Evolutionary conservation across 2,329 filamentous ascomycete genomes (phyloP).

Genomic region (Aspergillus ibericus): DNA sequence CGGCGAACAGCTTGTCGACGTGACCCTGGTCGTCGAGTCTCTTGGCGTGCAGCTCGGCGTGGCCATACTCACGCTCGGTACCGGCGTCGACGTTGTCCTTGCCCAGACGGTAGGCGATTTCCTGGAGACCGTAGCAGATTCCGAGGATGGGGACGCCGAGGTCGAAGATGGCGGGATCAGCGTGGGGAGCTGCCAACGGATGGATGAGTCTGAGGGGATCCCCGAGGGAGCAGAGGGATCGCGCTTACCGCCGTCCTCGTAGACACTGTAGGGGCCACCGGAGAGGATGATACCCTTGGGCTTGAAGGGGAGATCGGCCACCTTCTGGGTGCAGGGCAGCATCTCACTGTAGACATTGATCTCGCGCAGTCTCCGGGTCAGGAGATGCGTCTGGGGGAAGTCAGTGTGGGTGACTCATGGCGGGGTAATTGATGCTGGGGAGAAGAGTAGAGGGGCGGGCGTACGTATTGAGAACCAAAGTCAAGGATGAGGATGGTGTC

Average conservation of each 20-base stretch:
- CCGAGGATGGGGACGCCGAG: constrained; percentile 63
- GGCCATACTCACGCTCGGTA: constrained; percentile 69
- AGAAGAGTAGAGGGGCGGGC: not conserved
- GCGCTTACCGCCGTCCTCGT: constrained; percentile 59
- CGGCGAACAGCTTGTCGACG: constrained; percentile 76
- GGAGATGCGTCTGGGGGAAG: constrained; percentile 16
- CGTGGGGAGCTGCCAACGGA: constrained; percentile 62
- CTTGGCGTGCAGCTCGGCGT: constrained; percentile 65
- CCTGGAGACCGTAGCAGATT: constrained; percentile 67
- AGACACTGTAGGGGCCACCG: constrained; percentile 71
- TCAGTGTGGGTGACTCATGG: constrained; percentile 1
- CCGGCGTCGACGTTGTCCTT: constrained; percentile 68
- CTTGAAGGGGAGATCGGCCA: constrained; percentile 72
- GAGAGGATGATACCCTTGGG: constrained; percentile 68
- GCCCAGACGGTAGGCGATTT: constrained; percentile 70
- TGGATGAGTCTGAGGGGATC: not conserved
- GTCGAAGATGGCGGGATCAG: constrained; percentile 79
- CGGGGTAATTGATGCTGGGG: not conserved
- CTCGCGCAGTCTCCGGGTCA: constrained; percentile 60
- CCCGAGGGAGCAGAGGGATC: not conserved
- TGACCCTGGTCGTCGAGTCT: constrained; percentile 55
- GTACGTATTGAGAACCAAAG: constrained; percentile 53
- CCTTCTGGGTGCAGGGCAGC: constrained; percentile 81
- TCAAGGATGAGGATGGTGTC: constrained; percentile 72
- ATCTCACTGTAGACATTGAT: constrained; percentile 85